Conservation (phyloP, 2,329 filamentous ascomycete genomes). For the Neofusicoccum umdonicola region DNA sequence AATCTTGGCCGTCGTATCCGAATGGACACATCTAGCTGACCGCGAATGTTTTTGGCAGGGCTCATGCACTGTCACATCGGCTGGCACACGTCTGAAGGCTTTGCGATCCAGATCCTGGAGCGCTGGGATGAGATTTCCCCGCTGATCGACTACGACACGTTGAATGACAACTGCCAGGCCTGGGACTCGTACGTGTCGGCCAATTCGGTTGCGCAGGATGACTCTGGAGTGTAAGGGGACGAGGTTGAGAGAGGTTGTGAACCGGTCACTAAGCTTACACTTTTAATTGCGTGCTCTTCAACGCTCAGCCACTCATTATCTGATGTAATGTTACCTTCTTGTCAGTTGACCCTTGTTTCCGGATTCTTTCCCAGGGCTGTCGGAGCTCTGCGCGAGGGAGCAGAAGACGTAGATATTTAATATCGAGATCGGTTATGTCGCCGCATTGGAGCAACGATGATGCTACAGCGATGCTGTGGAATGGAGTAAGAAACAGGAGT, state of each 20-base stretch:
- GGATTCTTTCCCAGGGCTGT: no score
- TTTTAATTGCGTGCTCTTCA: neutral
- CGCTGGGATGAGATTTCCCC: slow-evolving; percentile 28
- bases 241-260: no score
- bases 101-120: slow-evolving; percentile 57
- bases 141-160: slow-evolving; percentile 2
- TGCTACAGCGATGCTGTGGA: no score
- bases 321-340: neutral
- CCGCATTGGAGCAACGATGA: no score
- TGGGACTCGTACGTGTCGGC: neutral
- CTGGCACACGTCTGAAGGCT: slow-evolving; percentile 34
- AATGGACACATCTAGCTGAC: neutral
- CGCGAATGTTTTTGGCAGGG: neutral
- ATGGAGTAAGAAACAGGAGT: no score
- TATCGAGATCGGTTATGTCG: no score
- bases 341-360: no score
- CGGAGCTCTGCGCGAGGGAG: no score
- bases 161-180: slow-evolving; percentile 6
- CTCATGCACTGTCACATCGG: slow-evolving; percentile 17
- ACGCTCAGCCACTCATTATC: neutral
- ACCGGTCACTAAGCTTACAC: neutral
- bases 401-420: no score
- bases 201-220: neutral
- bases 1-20: neutral
- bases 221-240: neutral